Conservation (phyloP, 805 yeast species). For the Alloascoidea hylecoeti region DNA sequence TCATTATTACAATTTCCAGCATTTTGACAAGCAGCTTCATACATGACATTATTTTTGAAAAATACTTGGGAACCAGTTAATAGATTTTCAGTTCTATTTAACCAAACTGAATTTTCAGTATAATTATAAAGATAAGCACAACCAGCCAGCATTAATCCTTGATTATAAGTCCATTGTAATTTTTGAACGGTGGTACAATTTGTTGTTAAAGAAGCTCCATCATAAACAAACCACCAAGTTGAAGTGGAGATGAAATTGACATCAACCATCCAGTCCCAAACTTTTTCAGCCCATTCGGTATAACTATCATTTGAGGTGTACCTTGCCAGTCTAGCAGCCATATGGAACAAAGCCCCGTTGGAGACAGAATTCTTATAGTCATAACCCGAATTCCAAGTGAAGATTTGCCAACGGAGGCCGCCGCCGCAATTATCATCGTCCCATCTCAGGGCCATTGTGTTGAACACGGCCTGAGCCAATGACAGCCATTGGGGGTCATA, state of each 20-base stretch:
- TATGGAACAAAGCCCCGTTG: conserved; percentile 49
- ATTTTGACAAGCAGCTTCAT: conserved; percentile 47
- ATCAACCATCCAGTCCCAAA: conserved; percentile 32
- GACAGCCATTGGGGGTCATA: conserved; percentile 37
- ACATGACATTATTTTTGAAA: conserved; percentile 36
- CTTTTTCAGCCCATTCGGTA: conserved; percentile 33
- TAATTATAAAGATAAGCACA: conserved; percentile 53
- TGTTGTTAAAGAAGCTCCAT: conserved; percentile 33
- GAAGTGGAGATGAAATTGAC: conserved; percentile 1
- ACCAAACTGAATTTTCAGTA: conserved; percentile 46
- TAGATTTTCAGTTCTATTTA: conserved; percentile 32
- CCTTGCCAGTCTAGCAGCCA: conserved; percentile 49
- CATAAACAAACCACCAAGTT: conserved; percentile 28
- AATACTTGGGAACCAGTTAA: conserved; percentile 32
- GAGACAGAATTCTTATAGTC: conserved; percentile 50
- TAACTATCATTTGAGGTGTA: conserved; percentile 39
- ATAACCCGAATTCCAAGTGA: conserved; percentile 45
- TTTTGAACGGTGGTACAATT: conserved; percentile 36
- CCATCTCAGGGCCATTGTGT: conserved; percentile 46
- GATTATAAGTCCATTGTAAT: conserved; percentile 60
- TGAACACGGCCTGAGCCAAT: conserved; percentile 41
- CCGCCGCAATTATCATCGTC: conserved; percentile 40
- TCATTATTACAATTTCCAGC: conserved; percentile 48
- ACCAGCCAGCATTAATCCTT: conserved; percentile 51
- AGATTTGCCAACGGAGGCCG: conserved; percentile 61